Percentiles rank a stretch among this genome's conserved stretches.
phyloP scores from a whole-genome alignment of 1,284 basidiomycete species.

The Thecaphora thlaspeos region DNA sequence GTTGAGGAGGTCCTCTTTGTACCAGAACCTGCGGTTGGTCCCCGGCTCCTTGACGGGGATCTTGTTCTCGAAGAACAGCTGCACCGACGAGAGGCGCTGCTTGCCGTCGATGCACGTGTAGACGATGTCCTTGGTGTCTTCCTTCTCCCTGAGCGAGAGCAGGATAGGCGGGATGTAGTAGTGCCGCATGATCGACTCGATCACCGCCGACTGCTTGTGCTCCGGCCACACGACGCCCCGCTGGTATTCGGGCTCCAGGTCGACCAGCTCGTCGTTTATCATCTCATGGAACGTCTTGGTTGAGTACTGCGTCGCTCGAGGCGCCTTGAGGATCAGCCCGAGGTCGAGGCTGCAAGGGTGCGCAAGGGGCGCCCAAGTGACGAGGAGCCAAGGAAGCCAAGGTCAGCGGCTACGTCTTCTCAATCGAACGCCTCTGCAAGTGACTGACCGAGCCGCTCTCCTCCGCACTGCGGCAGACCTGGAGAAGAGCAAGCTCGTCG shows the following conservation, averaged over 20 bases:
- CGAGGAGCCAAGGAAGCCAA: neutral
- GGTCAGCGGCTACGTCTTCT: too few relatives aligned
- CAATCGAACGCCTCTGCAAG: too few relatives aligned
- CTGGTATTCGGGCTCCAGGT: conserved; percentile 46
- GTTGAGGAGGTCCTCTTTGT: conserved; percentile 14
- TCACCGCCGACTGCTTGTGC: conserved; percentile 38
- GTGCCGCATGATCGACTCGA: conserved; percentile 41
- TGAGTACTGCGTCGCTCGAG: conserved; percentile 19
- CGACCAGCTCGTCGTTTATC: conserved; percentile 27
- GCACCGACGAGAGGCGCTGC: conserved; percentile 40
- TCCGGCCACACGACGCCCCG: conserved; percentile 38
- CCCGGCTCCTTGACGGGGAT: conserved; percentile 29
- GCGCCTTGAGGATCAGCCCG: conserved; percentile 19
- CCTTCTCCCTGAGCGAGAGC: conserved; percentile 13
- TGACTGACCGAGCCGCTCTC: too few relatives aligned
- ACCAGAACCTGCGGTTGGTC: conserved; percentile 23
- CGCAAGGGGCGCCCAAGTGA: neutral
- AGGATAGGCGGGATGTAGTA: conserved; percentile 46
- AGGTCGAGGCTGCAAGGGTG: conserved; percentile 11
- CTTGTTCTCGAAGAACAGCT: conserved; percentile 28
- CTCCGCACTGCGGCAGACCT: too few relatives aligned
- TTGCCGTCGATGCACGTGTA: conserved; percentile 48
- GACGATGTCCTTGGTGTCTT: conserved; percentile 3
- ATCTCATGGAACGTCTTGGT: conserved; percentile 18
- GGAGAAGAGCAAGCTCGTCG: too few relatives aligned